Conservation (phyloP, 306 rosid species). For the Corylus americana region DNA sequence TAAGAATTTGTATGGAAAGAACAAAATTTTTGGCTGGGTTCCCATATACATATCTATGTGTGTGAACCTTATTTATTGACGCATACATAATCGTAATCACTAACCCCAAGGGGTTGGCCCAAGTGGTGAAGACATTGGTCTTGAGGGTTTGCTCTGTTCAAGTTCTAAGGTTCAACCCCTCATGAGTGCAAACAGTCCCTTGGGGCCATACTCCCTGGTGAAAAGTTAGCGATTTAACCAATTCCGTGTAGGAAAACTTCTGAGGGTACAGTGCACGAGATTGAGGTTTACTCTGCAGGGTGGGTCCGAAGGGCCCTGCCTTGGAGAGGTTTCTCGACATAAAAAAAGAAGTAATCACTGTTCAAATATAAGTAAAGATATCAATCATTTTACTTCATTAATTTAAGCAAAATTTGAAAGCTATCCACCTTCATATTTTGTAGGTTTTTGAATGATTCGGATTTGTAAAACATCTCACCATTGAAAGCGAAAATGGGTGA, state of each 20-base stretch:
- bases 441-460: neutral
- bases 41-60: too few species aligned
- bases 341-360: neutral
- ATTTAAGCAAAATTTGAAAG: constrained; percentile 1
- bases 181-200: too few species aligned
- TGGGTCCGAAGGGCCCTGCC: too few species aligned
- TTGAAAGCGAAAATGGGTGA: neutral
- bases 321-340: too few species aligned
- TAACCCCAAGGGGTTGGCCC: neutral
- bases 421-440: neutral
- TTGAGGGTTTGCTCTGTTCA: too few species aligned
- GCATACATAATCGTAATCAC: neutral
- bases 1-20: constrained; percentile 19
- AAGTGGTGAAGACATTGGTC: too few species aligned
- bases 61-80: neutral
- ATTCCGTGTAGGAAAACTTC: too few species aligned
- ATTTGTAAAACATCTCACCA: neutral
- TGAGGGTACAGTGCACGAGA: too few species aligned
- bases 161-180: too few species aligned
- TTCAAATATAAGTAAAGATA: neutral
- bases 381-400: neutral
- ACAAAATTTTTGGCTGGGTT: neutral
- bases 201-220: too few species aligned
- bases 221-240: too few species aligned
- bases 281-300: too few species aligned